Evolutionary conservation across 345 rosid species (phyloP), one percentile per base, ranked within the genome.

Genomic region (Turnera subulata): DNA sequence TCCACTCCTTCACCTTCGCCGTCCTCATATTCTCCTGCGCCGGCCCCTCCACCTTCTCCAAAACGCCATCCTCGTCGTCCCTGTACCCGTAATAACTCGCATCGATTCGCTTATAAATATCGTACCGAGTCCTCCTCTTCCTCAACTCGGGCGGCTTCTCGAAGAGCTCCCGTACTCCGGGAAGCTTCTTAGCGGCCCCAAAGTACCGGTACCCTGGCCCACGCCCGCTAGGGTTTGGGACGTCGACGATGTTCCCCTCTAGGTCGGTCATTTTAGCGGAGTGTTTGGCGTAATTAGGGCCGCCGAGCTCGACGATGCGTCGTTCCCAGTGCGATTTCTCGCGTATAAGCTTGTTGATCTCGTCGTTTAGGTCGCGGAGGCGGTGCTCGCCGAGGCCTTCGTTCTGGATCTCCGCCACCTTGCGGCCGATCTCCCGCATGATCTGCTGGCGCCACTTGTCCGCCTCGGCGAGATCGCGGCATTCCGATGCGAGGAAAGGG

Each of bases 371-470:
- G 73, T 89, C 92, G 2, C 92, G 83, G 48, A 93, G 87, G 0
- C 88, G 76, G 76, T 89, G 96, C 76, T 93, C 96, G 13, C 92
- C 97, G 4, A 89, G 83, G 37, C 97, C 95, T 66, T 93, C 99
- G 75, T 93, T 93, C 68, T 89, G 96, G 71, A 89, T 89, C 78
- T 93, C 99, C 35, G 85, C 74, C 2, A 93, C 97, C 68, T 93
- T 89, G 26, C 88, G 84, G 21, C 96, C 96, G 20, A 93, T 87
- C 68, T 93, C 99, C 1, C 91, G 76, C 81, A 85, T 64, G 61
- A 93, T 93, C 67, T 93, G 95, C 54, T 93, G 97, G 11, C 95
- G 84, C 97, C 97, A 93, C 65, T 73, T 83, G 75, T 93, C 97
- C 2, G 96, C 97, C 23, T 93, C 96, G 0, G 95, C 72, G 4